phyloP scores from a whole-genome alignment of 345 rosid species.

The Carallia brachiata region DNA sequence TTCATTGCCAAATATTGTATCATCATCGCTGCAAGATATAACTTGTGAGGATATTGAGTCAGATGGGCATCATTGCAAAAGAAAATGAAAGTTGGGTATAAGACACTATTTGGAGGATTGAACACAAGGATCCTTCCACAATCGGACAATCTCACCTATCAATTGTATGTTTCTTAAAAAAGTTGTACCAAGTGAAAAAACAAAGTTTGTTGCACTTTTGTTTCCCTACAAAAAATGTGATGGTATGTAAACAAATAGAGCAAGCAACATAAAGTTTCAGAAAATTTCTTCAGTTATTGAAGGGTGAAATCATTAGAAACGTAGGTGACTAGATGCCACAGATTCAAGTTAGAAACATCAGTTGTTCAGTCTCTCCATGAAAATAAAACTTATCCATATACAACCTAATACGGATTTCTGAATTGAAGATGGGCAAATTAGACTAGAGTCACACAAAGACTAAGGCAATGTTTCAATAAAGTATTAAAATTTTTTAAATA shows the following conservation, averaged over 20 bases:
- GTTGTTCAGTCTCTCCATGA: background rate
- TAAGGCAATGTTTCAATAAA: background rate
- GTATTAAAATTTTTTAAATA: too few species aligned
- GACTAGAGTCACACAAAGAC: too few species aligned
- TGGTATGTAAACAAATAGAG: background rate
- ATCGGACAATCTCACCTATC: background rate
- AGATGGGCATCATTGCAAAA: conserved; percentile 38
- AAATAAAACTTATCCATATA: background rate
- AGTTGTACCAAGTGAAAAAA: background rate
- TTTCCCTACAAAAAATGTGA: background rate
- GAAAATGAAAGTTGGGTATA: background rate
- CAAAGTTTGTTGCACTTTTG: background rate
- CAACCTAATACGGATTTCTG: too few species aligned
- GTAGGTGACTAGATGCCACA: too few species aligned
- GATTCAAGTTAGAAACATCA: too few species aligned
- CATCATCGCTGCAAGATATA: conserved; percentile 93
- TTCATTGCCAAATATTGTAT: conserved; percentile 70
- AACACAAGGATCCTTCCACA: conserved; percentile 3
- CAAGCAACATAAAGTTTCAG: too few species aligned
- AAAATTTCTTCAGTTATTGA: too few species aligned
- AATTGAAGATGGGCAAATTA: too few species aligned
- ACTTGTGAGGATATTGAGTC: conserved; percentile 87
- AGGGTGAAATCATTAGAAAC: too few species aligned
- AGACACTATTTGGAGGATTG: background rate
- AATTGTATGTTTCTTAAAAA: background rate